Percentiles rank a stretch among this genome's conserved stretches.
These are phyloP conservation scores for Arabis alpina DNA, from an alignment of 345 rosid species.

Conservation along the genomic window DNA sequence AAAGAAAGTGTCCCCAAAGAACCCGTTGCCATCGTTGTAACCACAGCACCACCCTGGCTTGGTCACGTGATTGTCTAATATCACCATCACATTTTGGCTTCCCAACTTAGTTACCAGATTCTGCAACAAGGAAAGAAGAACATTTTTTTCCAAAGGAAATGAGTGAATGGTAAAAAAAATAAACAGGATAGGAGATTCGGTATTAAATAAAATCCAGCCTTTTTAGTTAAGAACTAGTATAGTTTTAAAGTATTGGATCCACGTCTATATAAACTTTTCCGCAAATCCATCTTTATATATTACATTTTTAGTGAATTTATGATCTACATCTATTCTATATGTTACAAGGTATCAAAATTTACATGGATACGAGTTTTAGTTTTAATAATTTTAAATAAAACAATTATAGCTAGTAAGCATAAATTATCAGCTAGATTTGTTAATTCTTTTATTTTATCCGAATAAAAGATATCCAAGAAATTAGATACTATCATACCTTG, in stretches of 20 bases:
- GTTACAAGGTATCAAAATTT: neutral
- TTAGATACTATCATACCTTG: slow-evolving; percentile 50
- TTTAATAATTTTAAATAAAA: neutral
- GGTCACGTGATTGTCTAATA: slow-evolving; percentile 87
- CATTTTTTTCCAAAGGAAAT: neutral
- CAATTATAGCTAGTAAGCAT: neutral
- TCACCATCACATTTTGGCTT: slow-evolving; percentile 66
- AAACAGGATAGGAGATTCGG: neutral
- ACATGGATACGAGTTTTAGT: neutral
- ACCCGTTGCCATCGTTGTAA: slow-evolving; percentile 72
- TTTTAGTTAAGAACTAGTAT: too few species aligned
- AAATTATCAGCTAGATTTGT: neutral
- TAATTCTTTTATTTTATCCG: neutral
- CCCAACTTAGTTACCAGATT: slow-evolving; percentile 22
- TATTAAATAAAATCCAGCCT: neutral
- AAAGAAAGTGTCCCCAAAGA: slow-evolving; percentile 80
- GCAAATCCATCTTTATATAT: neutral
- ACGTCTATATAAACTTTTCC: neutral
- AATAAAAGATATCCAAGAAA: neutral
- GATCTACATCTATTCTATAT: neutral
- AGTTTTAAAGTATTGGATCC: too few species aligned
- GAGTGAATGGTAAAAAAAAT: neutral
- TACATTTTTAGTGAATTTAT: neutral
- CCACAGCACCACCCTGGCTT: slow-evolving; percentile 93
- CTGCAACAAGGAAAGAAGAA: neutral